Conservation (phyloP, 768 basidiomycete species). For the Mycena crocata region DNA sequence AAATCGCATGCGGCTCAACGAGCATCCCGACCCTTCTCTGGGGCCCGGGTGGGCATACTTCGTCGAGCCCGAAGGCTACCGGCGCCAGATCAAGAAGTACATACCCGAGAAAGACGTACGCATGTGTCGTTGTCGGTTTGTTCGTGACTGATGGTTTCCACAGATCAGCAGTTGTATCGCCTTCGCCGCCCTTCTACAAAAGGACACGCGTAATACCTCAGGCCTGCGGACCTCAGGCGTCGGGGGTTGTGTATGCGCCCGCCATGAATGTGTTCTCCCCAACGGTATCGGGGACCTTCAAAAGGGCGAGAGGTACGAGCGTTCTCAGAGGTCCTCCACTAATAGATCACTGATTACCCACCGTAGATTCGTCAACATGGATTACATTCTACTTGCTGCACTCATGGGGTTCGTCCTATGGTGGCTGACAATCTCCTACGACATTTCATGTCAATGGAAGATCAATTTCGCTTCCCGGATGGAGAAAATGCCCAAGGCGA, state of each 20-base stretch:
- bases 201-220: conserved; percentile 23
- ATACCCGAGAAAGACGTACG: conserved; percentile 16
- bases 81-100: conserved; percentile 7
- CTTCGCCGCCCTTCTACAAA: conserved; percentile 27
- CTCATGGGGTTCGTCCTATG: background rate
- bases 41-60: conserved; percentile 27
- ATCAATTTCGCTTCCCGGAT: background rate
- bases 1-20: conserved; percentile 11
- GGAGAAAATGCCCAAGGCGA: background rate
- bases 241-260: too few species aligned
- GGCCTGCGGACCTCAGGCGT: conserved; percentile 22
- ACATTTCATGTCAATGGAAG: background rate
- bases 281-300: conserved; percentile 36
- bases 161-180: conserved; percentile 27
- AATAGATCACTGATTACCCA: background rate
- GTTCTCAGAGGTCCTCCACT: too few species aligned
- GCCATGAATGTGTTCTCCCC: conserved; percentile 24
- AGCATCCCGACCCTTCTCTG: conserved; percentile 27
- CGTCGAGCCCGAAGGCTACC: conserved; percentile 24
- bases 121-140: background rate
- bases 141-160: too few species aligned
- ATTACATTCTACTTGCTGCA: background rate
- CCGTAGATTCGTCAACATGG: background rate
- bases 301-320: conserved; percentile 28
- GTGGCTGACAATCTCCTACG: conserved; percentile 2